Evolutionary conservation across 345 rosid species (phyloP).

Genomic region (Turritis glabra): DNA sequence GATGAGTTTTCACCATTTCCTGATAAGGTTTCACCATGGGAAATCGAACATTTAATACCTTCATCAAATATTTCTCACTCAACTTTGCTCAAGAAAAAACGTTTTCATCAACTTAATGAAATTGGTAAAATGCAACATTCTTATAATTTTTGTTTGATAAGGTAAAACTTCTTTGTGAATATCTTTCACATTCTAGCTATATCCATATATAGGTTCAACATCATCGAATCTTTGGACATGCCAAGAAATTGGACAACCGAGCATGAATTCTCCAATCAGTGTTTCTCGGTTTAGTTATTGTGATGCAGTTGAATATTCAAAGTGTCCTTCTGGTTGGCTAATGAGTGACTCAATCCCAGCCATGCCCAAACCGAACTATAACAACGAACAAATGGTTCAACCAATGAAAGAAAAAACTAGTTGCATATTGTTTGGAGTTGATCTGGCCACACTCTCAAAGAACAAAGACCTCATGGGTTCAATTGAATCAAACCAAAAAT

Average conservation of each 20-base stretch:
- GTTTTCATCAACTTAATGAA: not conserved
- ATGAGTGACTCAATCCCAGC: too few relatives aligned
- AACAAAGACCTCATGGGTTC: not conserved
- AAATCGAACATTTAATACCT: constrained; percentile 46
- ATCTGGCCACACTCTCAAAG: constrained; percentile 22
- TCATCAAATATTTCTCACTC: not conserved
- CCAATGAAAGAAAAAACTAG: constrained; percentile 12
- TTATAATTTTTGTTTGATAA: not conserved
- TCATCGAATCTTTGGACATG: not conserved
- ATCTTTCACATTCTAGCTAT: not conserved
- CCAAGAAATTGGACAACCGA: too few relatives aligned
- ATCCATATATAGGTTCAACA: not conserved
- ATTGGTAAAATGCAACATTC: not conserved
- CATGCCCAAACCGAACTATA: not conserved
- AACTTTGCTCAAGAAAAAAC: not conserved
- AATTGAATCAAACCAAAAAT: constrained; percentile 26
- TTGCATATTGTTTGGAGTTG: constrained; percentile 56
- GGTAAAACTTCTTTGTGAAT: not conserved
- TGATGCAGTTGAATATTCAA: too few relatives aligned
- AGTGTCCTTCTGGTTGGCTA: too few relatives aligned
- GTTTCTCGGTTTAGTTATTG: too few relatives aligned
- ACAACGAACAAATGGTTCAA: not conserved
- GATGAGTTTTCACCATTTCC: constrained; percentile 61
- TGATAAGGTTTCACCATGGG: constrained; percentile 61
- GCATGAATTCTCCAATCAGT: too few relatives aligned